A percentile compares a stretch with the other conserved stretches of the same genome.
phyloP scores from a whole-genome alignment of 805 yeast genomes.

The Schwanniomyces occidentalis region DNA sequence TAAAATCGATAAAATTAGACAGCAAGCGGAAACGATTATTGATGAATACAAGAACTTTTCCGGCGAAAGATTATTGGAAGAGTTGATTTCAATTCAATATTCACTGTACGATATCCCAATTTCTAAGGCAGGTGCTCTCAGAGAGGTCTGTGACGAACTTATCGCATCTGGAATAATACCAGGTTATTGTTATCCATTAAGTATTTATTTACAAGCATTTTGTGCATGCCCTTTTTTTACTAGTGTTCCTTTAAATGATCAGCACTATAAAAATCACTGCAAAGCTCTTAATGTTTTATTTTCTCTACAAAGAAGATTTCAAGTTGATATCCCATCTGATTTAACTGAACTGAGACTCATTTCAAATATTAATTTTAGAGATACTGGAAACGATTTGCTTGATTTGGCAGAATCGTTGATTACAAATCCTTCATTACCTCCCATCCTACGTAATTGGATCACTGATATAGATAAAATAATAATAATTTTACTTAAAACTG shows the following conservation, averaged over 20 bases:
- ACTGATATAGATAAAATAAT: not conserved
- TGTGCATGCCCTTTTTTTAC: no score
- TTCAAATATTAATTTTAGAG: slow-evolving; percentile 1
- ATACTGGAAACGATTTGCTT: slow-evolving; percentile 1
- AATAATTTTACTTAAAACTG: slow-evolving; percentile 1
- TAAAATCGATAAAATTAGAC: not conserved
- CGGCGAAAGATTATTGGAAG: not conserved
- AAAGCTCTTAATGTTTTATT: no score
- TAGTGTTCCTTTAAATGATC: no score
- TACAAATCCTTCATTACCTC: not conserved
- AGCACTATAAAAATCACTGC: not conserved
- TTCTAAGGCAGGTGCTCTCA: not conserved
- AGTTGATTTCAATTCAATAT: not conserved
- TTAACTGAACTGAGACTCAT: slow-evolving; percentile 1
- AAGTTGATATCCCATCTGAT: slow-evolving; percentile 5
- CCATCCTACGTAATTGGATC: slow-evolving; percentile 2
- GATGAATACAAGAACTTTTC: not conserved
- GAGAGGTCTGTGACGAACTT: not conserved
- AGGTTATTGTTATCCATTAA: slow-evolving; percentile 12
- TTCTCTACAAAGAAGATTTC: not conserved
- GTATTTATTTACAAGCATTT: slow-evolving; percentile 1
- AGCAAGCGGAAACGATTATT: not conserved
- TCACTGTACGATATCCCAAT: slow-evolving; percentile 1
- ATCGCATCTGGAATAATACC: slow-evolving; percentile 5
- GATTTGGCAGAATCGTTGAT: slow-evolving; percentile 1